These are phyloP conservation scores for Anthracocystis setariae DNA, from an alignment of 1,284 basidiomycete genomes.

Conservation along the genomic window DNA sequence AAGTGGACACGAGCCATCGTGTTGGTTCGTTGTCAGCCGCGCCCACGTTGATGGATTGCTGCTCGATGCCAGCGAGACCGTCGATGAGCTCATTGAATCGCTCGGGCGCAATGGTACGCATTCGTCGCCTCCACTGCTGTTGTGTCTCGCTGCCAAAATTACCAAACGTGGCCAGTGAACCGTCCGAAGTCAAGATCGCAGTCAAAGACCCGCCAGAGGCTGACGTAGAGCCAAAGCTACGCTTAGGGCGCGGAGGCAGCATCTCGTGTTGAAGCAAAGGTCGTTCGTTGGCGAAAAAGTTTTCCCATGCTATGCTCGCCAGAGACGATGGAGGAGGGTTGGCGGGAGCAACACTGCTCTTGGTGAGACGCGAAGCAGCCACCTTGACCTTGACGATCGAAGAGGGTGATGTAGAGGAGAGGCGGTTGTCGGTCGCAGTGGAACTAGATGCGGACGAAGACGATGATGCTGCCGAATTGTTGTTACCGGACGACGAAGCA, in stretches of 20 bases:
- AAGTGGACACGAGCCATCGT: constrained; percentile 43
- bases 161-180: constrained; percentile 39
- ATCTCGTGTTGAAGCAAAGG: constrained; percentile 56
- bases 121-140: constrained; percentile 39
- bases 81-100: constrained; percentile 53
- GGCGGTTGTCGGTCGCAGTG: constrained; percentile 15
- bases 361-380: constrained; percentile 16
- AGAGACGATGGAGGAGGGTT: constrained; percentile 51
- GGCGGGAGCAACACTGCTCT: constrained; percentile 24
- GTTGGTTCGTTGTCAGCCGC: constrained; percentile 12
- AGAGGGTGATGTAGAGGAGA: constrained; percentile 15
- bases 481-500: constrained; percentile 26
- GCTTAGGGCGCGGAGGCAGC: constrained; percentile 46
- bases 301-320: constrained; percentile 44
- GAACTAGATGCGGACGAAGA: constrained; percentile 28
- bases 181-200: constrained; percentile 40
- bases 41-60: constrained; percentile 5
- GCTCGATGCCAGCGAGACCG: constrained; percentile 27
- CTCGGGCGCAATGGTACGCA: constrained; percentile 42
- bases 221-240: constrained; percentile 25
- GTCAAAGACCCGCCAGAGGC: constrained; percentile 32
- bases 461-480: constrained; percentile 30
- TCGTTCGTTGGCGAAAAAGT: constrained; percentile 51
- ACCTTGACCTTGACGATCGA: constrained; percentile 31
- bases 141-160: constrained; percentile 33